Base-by-base conservation (phyloP, 805 yeast species). In the Candida patagonica region DNA sequence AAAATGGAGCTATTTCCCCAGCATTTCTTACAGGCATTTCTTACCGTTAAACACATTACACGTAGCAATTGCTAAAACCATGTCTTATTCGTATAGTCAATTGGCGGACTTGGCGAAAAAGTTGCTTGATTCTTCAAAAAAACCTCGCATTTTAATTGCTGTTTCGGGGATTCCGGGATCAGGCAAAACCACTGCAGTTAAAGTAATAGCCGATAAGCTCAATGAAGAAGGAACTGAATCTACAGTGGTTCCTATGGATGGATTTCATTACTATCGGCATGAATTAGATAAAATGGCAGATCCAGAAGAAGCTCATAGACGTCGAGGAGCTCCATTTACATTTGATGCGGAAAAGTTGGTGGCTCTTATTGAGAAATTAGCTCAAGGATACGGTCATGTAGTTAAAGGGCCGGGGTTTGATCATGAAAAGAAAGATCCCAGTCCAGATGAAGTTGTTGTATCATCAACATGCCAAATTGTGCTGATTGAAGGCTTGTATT, bases 321-420 rank as follows among this genome's bases (percentile, higher is more conserved):
- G 84, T 45, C 68, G 96, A 36, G 96, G 96, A 0, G 80, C 95
- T 0, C 94, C 95, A 1, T 74, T 68, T 49, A 87, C 96, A 0
- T 89, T 88, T 61, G 88, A 88, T 53, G 73, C 81, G 5, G 54
- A 60, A 9, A 67, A 63, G 33, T 64, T 71, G 12, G 68, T 63
- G 1, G 53, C 45, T 4, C 51, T 69, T 13, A 61, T 57, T 15
- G 48, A 46, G 36, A 35, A 41, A 23, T 43, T 42, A 16, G 23
- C 30, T 7, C 17, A 37, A 10, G 35, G 24, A 2, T 27, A 41
- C 30, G 41, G 39, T 15, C 33, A 27, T 7, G 43, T 40, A 2
- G 44, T 59, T 4, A 35, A 15, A 4, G 63, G 55, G 12, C 94
- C 95, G 0, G 77, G 82, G 21, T 86, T 86, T 55, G 83, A 80